Conservation (phyloP, 768 basidiomycete species). For the Termitomyces sp. region DNA sequence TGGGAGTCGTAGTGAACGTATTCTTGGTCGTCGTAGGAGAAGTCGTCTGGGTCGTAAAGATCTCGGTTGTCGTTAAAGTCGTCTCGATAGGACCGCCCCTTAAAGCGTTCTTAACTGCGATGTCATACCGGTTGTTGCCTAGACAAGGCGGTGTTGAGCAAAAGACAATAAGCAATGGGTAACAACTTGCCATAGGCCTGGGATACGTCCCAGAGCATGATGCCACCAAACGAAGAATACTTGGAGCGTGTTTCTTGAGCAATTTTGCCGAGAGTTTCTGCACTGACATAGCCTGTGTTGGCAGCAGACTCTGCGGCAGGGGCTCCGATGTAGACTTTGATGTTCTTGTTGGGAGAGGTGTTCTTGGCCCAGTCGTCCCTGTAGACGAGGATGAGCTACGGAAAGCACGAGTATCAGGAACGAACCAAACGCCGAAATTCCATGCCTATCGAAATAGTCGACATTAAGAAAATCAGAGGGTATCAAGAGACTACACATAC, state of each 20-base stretch:
- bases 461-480: slow-evolving; percentile 8
- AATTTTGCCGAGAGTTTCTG: slow-evolving; percentile 44
- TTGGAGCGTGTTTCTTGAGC: slow-evolving; percentile 48
- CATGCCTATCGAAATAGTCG: slow-evolving; percentile 41
- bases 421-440: slow-evolving; percentile 56
- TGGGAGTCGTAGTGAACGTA: background rate
- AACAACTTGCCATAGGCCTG: slow-evolving; percentile 43
- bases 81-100: slow-evolving; percentile 32
- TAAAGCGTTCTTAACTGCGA: slow-evolving; percentile 61
- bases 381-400: background rate
- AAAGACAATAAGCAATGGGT: background rate
- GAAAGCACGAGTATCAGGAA: background rate
- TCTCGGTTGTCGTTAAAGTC: background rate
- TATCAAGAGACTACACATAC: slow-evolving; percentile 17
- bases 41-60: background rate
- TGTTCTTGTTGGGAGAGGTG: slow-evolving; percentile 53
- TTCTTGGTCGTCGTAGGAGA: slow-evolving; percentile 1
- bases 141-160: background rate
- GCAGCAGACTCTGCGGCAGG: slow-evolving; percentile 57
- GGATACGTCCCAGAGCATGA: slow-evolving; percentile 54
- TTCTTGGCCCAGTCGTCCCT: slow-evolving; percentile 69
- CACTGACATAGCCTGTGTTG: slow-evolving; percentile 53
- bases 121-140: slow-evolving; percentile 60
- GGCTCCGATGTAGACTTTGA: slow-evolving; percentile 65
- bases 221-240: slow-evolving; percentile 64